These are phyloP conservation scores for Kwoniella mangroviensis DNA, from an alignment of 768 basidiomycete species.

Conservation along the genomic window DNA sequence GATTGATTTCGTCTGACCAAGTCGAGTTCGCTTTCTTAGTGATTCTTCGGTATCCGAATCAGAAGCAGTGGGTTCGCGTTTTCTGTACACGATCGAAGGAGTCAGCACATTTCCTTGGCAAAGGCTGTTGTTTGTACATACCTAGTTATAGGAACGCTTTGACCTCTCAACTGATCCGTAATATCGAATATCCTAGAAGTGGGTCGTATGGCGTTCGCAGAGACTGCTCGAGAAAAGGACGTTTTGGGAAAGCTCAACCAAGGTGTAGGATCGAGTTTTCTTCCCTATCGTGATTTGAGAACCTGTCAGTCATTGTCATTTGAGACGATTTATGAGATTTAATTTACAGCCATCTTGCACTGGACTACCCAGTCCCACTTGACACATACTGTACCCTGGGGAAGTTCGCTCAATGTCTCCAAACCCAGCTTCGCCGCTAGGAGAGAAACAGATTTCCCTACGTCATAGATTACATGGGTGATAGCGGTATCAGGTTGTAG, in stretches of 20 bases:
- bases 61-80: conserved; percentile 46
- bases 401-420: conserved; percentile 37
- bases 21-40: conserved; percentile 15
- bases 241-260: conserved; percentile 43
- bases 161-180: conserved; percentile 30
- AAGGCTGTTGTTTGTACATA: conserved; percentile 14
- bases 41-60: conserved; percentile 50
- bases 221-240: conserved; percentile 19
- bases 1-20: conserved; percentile 14
- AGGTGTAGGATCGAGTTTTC: conserved; percentile 27
- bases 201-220: conserved; percentile 19
- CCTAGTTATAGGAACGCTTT: conserved; percentile 38
- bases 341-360: conserved; percentile 41
- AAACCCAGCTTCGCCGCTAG: conserved; percentile 38
- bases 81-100: conserved; percentile 14
- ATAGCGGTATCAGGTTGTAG: conserved; percentile 47
- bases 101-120: neutral
- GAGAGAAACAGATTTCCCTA: conserved; percentile 21
- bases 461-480: conserved; percentile 47
- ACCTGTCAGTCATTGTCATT: neutral
- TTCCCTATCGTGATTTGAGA: conserved; percentile 20
- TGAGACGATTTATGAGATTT: neutral
- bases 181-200: conserved; percentile 38
- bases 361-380: conserved; percentile 44
- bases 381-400: conserved; percentile 43